These are phyloP conservation scores for Grifola frondosa DNA, from an alignment of 1,284 basidiomycete genomes.

Conservation along the genomic window DNA sequence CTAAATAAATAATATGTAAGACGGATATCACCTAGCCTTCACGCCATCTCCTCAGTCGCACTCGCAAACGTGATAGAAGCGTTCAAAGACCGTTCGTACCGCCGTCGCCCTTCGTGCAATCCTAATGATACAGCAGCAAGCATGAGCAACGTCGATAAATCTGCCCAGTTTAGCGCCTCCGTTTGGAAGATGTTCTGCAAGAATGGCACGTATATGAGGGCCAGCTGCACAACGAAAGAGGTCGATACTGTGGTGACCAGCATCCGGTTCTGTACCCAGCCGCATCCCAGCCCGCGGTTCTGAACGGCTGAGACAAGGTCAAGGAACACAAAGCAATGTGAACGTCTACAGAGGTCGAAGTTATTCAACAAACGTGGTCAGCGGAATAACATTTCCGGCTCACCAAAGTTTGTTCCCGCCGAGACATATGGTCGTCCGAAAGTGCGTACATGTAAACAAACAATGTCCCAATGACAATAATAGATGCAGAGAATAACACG, in stretches of 20 bases:
- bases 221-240: constrained; percentile 82
- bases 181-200: constrained; percentile 96
- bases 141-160: constrained; percentile 73
- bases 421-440: constrained; percentile 77
- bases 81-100: constrained; percentile 65
- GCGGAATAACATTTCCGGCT: background rate
- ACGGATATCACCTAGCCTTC: too few relatives aligned
- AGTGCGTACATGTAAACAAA: constrained; percentile 86
- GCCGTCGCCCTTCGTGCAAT: constrained; percentile 79
- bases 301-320: constrained; percentile 95
- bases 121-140: constrained; percentile 70
- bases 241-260: constrained; percentile 83
- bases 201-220: constrained; percentile 86
- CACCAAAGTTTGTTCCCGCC: constrained; percentile 93
- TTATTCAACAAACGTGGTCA: background rate
- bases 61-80: constrained; percentile 36
- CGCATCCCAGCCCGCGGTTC: constrained; percentile 86
- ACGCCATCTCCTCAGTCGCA: constrained; percentile 45
- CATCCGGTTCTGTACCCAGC: constrained; percentile 84
- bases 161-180: constrained; percentile 66
- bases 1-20: background rate
- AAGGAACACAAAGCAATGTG: constrained; percentile 93
- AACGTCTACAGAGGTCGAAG: constrained; percentile 72
- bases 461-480: constrained; percentile 88
- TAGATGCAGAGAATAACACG: constrained; percentile 86